Evolutionary conservation across 1,284 basidiomycete genomes (phyloP), one percentile per base, ranked within the genome.

Genomic region (Leccinum pachyderme): DNA sequence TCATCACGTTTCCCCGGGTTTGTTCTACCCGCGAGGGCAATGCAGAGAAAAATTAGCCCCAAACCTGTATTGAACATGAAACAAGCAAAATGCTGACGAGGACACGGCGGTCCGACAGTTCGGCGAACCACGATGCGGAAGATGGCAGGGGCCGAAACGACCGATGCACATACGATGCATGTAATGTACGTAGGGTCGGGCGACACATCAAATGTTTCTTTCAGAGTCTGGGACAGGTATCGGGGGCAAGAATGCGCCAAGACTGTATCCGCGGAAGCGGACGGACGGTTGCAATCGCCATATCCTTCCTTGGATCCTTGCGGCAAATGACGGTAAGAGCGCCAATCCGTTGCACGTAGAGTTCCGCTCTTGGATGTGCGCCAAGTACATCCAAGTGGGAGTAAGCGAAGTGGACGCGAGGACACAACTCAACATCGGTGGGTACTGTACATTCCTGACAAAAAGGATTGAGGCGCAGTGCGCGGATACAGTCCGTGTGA

Each of bases 161-260:
- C 35, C 55, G 43, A 51, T 37, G 18, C 35, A 18, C 13, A 28
- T 18, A 27, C 25, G 49, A 63, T 63, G 43, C 49, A 39, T 25
- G 48, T 39, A 49, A 53, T 49, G 22, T 33, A 45, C 2, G 37
- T 37, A 37, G 7, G 33, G 28, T 13, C 43, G 24, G 43, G 24
- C 27, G 29, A 28, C n/a, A 5, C 24, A 43, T 18, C 24, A 29
- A 29, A 33, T 25, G 22, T 18, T 22, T 31, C 25, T 53, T 39
- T 29, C 52, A 50, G 46, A 56, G 1, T 54, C 41, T 64, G 59
- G 62, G 54, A 54, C 49, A 52, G 49, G 29, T 48, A 46, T 59
- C 35, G 52, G 49, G 45, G 49, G 8, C 18, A 31, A 33, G 41
- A 33, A 50, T 52, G 52, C 22, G 49, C 31, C 43, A 37, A 44